Evolutionary conservation across 306 rosid genomes (phyloP).

Genomic region (Vigna unguiculata): DNA sequence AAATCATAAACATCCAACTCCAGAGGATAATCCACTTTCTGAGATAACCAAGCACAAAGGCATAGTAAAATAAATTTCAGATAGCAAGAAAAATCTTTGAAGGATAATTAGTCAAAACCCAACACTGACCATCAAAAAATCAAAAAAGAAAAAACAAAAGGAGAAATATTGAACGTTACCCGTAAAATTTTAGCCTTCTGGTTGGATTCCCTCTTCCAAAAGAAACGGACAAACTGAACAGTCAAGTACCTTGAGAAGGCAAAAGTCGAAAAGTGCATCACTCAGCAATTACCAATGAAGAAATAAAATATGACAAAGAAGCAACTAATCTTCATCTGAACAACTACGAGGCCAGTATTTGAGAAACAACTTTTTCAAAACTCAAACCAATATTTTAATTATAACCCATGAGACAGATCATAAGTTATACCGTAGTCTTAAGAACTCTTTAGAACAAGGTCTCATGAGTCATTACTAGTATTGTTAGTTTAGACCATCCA

Average conservation of each 20-base stretch:
- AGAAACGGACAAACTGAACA: slow-evolving; percentile 95
- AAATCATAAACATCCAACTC: slow-evolving; percentile 92
- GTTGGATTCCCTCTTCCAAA: slow-evolving; percentile 99
- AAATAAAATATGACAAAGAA: slow-evolving; percentile 22
- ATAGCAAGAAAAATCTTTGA: slow-evolving; percentile 27
- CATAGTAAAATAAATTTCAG: slow-evolving; percentile 21
- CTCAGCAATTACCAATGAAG: slow-evolving; percentile 31
- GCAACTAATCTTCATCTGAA: slow-evolving; percentile 13
- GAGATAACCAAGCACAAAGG: slow-evolving; percentile 47
- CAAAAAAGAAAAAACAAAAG: not conserved
- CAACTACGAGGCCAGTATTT: slow-evolving; percentile 9
- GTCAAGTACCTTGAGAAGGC: slow-evolving; percentile 79
- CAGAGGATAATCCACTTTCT: slow-evolving; percentile 99
- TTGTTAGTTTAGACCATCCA: slow-evolving; percentile 2
- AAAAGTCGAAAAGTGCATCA: slow-evolving; percentile 24
- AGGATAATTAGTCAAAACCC: slow-evolving; percentile 15
- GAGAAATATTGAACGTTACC: slow-evolving; percentile 55
- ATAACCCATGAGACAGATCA: slow-evolving; percentile 25
- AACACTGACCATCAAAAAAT: not conserved
- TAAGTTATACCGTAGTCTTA: not conserved
- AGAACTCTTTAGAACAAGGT: slow-evolving; percentile 6
- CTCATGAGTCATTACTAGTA: not conserved
- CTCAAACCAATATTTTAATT: not conserved
- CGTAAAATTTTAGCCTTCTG: slow-evolving; percentile 99
- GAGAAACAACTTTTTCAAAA: slow-evolving; percentile 19